phyloP scores from a whole-genome alignment of 2,329 filamentous ascomycete species.

The Curvularia verruculosa region DNA sequence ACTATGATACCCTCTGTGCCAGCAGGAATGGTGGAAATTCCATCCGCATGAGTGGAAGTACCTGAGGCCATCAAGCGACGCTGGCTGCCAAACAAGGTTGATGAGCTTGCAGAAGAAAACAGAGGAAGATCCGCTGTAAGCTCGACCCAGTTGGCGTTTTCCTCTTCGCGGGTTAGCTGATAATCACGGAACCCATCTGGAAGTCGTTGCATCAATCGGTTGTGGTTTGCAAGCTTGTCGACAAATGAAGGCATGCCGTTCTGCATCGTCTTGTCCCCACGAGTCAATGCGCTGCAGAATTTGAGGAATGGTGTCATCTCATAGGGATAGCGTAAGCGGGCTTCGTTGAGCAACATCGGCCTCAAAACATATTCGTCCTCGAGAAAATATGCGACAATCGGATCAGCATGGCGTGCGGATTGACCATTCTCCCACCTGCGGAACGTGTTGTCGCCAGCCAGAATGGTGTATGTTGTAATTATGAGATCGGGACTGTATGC shows the following conservation, averaged over 20 bases:
- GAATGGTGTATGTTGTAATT: slow-evolving; percentile 67
- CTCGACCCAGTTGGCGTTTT: slow-evolving; percentile 79
- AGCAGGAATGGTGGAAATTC: slow-evolving; percentile 66
- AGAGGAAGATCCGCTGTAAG: slow-evolving; percentile 69
- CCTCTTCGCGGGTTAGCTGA: slow-evolving; percentile 80
- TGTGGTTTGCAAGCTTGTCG: slow-evolving; percentile 70
- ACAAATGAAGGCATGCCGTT: slow-evolving; percentile 60
- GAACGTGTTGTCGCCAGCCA: slow-evolving; percentile 58
- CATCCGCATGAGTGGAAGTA: slow-evolving; percentile 22
- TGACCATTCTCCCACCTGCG: slow-evolving; percentile 40
- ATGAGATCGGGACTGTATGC: slow-evolving; percentile 77
- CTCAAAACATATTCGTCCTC: slow-evolving; percentile 62
- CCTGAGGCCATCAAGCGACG: slow-evolving; percentile 32
- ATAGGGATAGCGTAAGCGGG: slow-evolving; percentile 80
- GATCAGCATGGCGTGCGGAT: slow-evolving; percentile 30
- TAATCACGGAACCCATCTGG: slow-evolving; percentile 75
- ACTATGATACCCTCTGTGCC: slow-evolving; percentile 75
- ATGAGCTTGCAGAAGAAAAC: slow-evolving; percentile 53
- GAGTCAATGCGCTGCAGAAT: slow-evolving; percentile 69
- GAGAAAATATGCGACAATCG: slow-evolving; percentile 60
- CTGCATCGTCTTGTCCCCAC: slow-evolving; percentile 52
- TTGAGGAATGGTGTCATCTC: slow-evolving; percentile 81
- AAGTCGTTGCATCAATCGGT: slow-evolving; percentile 78
- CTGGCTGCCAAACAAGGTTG: slow-evolving; percentile 28
- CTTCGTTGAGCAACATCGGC: slow-evolving; percentile 66